Percentiles rank a stretch among this genome's conserved stretches.
Conservation (phyloP, 2,329 filamentous ascomycete genomes). For the Fusarium vanettenii region DNA sequence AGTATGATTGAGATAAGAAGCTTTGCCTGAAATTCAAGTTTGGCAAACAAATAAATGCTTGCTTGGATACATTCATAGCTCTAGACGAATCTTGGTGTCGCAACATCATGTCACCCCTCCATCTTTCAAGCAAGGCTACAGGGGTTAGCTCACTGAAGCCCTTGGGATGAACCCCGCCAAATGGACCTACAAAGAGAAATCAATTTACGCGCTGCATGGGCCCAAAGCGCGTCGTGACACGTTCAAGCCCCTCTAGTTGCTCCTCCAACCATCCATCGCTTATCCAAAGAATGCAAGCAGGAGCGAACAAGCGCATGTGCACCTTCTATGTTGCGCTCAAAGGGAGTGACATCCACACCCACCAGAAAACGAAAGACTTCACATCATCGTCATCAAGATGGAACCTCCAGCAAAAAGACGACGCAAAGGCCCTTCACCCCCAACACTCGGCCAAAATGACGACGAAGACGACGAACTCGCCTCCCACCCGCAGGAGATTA, state of each 20-base stretch:
- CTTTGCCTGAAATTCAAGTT: not conserved
- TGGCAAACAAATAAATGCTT: not conserved
- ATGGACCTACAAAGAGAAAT: not conserved
- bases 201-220: constrained; percentile 39
- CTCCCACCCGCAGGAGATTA: constrained; percentile 60
- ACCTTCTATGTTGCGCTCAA: not conserved
- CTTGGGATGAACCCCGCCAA: constrained; percentile 24
- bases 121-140: not conserved
- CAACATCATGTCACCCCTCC: not conserved
- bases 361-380: not conserved
- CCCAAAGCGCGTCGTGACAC: constrained; percentile 22
- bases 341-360: not conserved
- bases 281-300: constrained; percentile 14
- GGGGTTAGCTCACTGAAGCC: constrained; percentile 3
- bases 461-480: constrained; percentile 62
- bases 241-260: constrained; percentile 36
- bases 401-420: constrained; percentile 71
- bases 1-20: not conserved
- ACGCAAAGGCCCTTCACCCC: constrained; percentile 60
- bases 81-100: not conserved
- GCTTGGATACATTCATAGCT: not conserved
- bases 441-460: constrained; percentile 44
- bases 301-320: not conserved
- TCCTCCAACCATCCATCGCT: constrained; percentile 41
- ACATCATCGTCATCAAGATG: constrained; percentile 55